Conservation (phyloP, 148 eudicot species). For the Rhododendron griersonianum region DNA sequence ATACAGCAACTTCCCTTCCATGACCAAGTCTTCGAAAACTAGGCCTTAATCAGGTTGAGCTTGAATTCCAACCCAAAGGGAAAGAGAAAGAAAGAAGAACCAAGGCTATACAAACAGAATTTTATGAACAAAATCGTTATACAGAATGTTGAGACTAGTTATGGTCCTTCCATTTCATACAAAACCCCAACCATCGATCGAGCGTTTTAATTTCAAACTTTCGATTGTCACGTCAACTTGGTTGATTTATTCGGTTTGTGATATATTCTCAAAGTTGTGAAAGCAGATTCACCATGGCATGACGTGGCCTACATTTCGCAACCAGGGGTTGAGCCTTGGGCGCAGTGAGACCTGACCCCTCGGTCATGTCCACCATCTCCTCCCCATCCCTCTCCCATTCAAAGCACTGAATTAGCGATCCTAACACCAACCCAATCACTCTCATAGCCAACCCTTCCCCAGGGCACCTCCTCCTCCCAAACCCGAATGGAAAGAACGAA, state of each 20-base stretch:
- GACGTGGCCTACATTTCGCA: neutral
- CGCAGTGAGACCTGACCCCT: conserved; percentile 16
- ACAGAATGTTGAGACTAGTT: neutral
- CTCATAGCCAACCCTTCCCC: conserved; percentile 1
- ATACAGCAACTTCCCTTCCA: no score
- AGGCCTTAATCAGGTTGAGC: no score
- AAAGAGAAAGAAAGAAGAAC: no score
- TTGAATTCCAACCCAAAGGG: no score
- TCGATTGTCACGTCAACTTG: no score
- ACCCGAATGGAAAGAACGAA: neutral
- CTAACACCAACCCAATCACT: neutral
- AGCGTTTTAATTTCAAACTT: no score
- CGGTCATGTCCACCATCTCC: conserved; percentile 30
- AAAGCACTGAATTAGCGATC: neutral
- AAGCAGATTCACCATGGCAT: neutral
- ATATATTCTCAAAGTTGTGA: neutral
- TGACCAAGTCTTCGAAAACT: no score
- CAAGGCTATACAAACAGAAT: no score
- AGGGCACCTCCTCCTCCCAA: neutral
- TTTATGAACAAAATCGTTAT: neutral
- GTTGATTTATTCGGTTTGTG: no score
- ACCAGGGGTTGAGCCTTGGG: neutral
- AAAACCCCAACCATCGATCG: neutral
- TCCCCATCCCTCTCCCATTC: conserved; percentile 6
- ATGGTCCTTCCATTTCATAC: neutral